Base-by-base conservation (phyloP, 2,329 filamentous ascomycete species). In the Beauveria sp. region DNA sequence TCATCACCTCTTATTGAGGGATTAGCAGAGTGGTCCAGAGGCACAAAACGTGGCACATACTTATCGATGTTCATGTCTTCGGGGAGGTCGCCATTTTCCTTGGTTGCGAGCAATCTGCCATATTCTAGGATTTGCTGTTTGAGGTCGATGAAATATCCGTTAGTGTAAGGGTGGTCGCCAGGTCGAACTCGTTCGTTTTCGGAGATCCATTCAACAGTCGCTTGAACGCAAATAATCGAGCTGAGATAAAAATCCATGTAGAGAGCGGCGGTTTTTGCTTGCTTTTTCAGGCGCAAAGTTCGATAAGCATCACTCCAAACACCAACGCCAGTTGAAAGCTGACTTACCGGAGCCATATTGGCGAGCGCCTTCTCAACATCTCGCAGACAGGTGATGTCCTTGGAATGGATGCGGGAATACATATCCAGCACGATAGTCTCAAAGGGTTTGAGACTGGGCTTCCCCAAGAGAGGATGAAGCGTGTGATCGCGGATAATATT, bases 141-240 rank as follows among this genome's bases (percentile, higher is more conserved):
- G 64, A 98, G 86, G 79, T 98, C 93, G 78, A 97, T 88, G 74
- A 97, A 97, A 78, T 98, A 98, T 72, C 91, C 91, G 83, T 90
- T 91, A 82, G 88, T 95, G 81, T 97, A 98, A 67, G 92, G 91
- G 70, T 89, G 87, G 75, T 98, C 93, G 75, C 85, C 81, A 63
- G 90, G 89, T 73, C 91, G 86, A 67, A 88, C 87, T 78, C 93
- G 90, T 74, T 98, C 93, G 73, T 86, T 86, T 73, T 96, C 91
- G 80, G 85, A 88, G 66, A 97, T 82, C 75, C 88, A 88, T 75
- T 91, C 87, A 75, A 96, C 90, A 63, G 91, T 95, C 66, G 91
- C 88, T 80, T 96, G 90, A 73, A 96, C 87, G 77, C 92, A 95
- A 75, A 86, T 87, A 73, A 97, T 91, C 66, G 92, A 93, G 70